phyloP scores from a whole-genome alignment of 2,329 filamentous ascomycete genomes.

The Phialemonium atrogriseum region DNA sequence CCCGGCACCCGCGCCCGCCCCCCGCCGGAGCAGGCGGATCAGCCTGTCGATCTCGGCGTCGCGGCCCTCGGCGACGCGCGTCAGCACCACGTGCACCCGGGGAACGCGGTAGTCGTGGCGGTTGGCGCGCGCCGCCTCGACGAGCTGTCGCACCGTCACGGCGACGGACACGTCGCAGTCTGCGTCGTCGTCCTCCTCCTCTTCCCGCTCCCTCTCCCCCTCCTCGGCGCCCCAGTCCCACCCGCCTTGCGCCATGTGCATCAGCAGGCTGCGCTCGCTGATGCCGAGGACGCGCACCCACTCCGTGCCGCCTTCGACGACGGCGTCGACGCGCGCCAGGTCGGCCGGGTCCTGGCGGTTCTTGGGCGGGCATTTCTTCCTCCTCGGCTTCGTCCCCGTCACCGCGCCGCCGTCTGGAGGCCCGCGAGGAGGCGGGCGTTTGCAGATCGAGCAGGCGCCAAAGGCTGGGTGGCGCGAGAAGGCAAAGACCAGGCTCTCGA shows the following conservation, averaged over 20 bases:
- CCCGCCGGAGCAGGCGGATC: slow-evolving; percentile 14
- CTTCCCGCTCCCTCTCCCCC: slow-evolving; percentile 13
- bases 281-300: slow-evolving; percentile 20
- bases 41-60: slow-evolving; percentile 16
- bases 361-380: slow-evolving; percentile 4
- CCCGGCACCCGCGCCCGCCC: slow-evolving; percentile 13
- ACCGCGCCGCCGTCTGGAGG: too few relatives aligned
- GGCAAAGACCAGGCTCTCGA: background rate
- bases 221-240: slow-evolving; percentile 12
- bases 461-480: slow-evolving; percentile 1
- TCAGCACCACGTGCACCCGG: slow-evolving; percentile 9
- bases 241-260: slow-evolving; percentile 16
- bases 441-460: background rate
- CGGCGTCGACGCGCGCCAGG: slow-evolving; percentile 11
- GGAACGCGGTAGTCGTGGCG: slow-evolving; percentile 7
- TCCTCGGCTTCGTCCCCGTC: too few relatives aligned
- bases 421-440: too few relatives aligned
- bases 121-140: slow-evolving; percentile 4
- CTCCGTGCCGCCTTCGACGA: slow-evolving; percentile 16
- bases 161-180: slow-evolving; percentile 5
- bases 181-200: slow-evolving; percentile 6
- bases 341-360: slow-evolving; percentile 1
- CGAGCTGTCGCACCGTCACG: slow-evolving; percentile 4
- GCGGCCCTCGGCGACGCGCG: slow-evolving; percentile 7
- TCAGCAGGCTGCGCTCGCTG: slow-evolving; percentile 13